Conservation (phyloP, 306 rosid species). For the Cicer bijugum region DNA sequence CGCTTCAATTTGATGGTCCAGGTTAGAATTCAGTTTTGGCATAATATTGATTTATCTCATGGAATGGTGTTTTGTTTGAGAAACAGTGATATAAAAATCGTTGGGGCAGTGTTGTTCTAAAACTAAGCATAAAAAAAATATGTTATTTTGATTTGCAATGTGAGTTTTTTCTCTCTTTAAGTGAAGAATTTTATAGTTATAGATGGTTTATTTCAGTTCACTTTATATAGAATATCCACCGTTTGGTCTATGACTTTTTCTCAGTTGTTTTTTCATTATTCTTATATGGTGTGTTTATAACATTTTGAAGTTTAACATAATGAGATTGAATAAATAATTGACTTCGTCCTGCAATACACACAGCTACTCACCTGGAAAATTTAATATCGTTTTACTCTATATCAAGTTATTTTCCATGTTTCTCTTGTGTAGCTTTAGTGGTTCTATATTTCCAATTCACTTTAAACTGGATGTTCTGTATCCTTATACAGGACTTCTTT, state of each 20-base stretch:
- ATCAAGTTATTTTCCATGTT: slow-evolving; percentile 18
- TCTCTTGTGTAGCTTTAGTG: slow-evolving; percentile 36
- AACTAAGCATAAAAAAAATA: slow-evolving; percentile 20
- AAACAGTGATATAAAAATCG: slow-evolving; percentile 10
- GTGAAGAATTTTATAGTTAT: slow-evolving; percentile 20
- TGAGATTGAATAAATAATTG: slow-evolving; percentile 25
- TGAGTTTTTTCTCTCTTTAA: not conserved
- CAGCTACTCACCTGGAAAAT: not conserved
- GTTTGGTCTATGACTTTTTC: slow-evolving; percentile 11
- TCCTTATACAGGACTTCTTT: slow-evolving; percentile 82
- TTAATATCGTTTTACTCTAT: slow-evolving; percentile 25
- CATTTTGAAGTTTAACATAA: slow-evolving; percentile 19
- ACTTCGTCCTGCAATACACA: not conserved
- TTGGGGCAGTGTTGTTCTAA: slow-evolving; percentile 33
- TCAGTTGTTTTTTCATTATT: slow-evolving; percentile 11
- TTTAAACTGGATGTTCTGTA: slow-evolving; percentile 40
- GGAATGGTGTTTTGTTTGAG: slow-evolving; percentile 30
- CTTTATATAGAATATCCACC: slow-evolving; percentile 20
- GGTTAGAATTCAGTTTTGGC: slow-evolving; percentile 59
- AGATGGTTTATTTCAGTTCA: slow-evolving; percentile 13
- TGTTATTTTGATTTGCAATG: slow-evolving; percentile 24
- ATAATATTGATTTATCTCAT: slow-evolving; percentile 11
- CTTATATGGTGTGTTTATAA: slow-evolving; percentile 17
- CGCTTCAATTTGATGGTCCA: slow-evolving; percentile 99
- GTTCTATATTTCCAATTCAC: slow-evolving; percentile 24